Conservation (phyloP, 2,329 filamentous ascomycete species). For the Neopestalotiopsis clavispora region DNA sequence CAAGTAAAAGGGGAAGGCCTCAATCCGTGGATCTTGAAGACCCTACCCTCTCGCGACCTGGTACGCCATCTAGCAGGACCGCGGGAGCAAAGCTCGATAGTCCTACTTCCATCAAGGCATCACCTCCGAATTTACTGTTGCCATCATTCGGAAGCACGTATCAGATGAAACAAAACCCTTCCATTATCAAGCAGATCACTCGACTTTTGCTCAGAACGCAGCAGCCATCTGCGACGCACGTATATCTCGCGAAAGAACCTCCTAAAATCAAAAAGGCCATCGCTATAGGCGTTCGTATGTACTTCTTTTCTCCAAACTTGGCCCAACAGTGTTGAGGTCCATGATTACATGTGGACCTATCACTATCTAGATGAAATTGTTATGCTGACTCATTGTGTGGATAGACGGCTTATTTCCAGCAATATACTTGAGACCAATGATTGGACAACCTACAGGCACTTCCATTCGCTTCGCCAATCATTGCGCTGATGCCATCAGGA, state of each 20-base stretch:
- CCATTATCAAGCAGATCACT: slow-evolving; percentile 70
- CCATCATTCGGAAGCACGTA: slow-evolving; percentile 75
- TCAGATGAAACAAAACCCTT: slow-evolving; percentile 67
- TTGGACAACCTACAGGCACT: slow-evolving; percentile 94
- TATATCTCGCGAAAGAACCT: slow-evolving; percentile 71
- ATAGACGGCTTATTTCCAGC: slow-evolving; percentile 89
- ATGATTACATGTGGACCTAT: no score
- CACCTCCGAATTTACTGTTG: slow-evolving; percentile 66
- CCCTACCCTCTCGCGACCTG: slow-evolving; percentile 38
- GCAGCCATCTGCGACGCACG: slow-evolving; percentile 67
- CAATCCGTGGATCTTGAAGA: slow-evolving; percentile 54
- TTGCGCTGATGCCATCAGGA: slow-evolving; percentile 80
- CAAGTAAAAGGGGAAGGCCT: slow-evolving; percentile 50
- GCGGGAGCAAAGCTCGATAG: slow-evolving; percentile 35
- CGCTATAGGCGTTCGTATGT: slow-evolving; percentile 74
- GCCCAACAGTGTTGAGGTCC: no score
- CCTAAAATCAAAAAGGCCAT: slow-evolving; percentile 83
- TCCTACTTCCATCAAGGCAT: slow-evolving; percentile 40
- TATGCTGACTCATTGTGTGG: no score
- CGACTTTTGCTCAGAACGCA: slow-evolving; percentile 61
- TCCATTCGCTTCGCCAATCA: slow-evolving; percentile 92
- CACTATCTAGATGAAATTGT: no score
- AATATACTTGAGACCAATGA: slow-evolving; percentile 82
- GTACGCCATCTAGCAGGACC: slow-evolving; percentile 38
- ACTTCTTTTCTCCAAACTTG: no score